Conservation (phyloP, 495 filamentous ascomycete species). For the Aspergillus panamensis region DNA sequence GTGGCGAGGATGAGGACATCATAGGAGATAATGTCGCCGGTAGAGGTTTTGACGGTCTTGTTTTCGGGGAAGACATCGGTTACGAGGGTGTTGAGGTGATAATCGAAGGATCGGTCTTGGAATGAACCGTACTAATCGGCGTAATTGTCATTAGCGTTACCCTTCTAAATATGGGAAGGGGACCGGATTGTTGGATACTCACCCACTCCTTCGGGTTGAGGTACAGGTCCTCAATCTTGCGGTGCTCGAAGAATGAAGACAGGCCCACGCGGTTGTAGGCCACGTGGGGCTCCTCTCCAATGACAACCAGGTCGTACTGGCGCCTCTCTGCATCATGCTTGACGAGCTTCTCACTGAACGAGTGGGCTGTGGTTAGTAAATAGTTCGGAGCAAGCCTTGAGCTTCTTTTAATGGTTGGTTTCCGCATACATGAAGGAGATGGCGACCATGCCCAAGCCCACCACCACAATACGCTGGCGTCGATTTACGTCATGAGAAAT, state of each 20-base stretch:
- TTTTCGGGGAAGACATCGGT: constrained; percentile 60
- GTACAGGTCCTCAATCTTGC: constrained; percentile 85
- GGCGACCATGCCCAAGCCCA: constrained; percentile 94
- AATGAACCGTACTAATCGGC: constrained; percentile 49
- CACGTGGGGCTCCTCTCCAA: constrained; percentile 88
- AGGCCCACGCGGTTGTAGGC: constrained; percentile 97
- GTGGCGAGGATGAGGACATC: constrained; percentile 90
- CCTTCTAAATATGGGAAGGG: too few relatives aligned
- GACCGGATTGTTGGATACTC: constrained; percentile 22
- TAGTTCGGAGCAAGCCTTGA: not conserved
- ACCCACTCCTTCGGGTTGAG: constrained; percentile 90
- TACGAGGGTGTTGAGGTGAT: constrained; percentile 80
- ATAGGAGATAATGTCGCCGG: constrained; percentile 69
- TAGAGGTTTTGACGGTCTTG: constrained; percentile 69
- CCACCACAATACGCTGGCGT: constrained; percentile 75
- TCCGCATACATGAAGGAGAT: constrained; percentile 81
- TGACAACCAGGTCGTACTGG: constrained; percentile 82
- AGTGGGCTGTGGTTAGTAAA: not conserved
- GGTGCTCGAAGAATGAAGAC: constrained; percentile 88
- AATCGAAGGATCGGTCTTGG: constrained; percentile 66
- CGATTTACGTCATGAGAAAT: constrained; percentile 9
- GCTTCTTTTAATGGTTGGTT: not conserved
- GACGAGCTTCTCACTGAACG: constrained; percentile 79
- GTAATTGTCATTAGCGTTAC: not conserved
- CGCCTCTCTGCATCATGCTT: constrained; percentile 75